Percentiles rank a stretch among this genome's conserved stretches.
phyloP scores from a whole-genome alignment of 2,329 filamentous ascomycete species.

The Neopestalotiopsis sp. region DNA sequence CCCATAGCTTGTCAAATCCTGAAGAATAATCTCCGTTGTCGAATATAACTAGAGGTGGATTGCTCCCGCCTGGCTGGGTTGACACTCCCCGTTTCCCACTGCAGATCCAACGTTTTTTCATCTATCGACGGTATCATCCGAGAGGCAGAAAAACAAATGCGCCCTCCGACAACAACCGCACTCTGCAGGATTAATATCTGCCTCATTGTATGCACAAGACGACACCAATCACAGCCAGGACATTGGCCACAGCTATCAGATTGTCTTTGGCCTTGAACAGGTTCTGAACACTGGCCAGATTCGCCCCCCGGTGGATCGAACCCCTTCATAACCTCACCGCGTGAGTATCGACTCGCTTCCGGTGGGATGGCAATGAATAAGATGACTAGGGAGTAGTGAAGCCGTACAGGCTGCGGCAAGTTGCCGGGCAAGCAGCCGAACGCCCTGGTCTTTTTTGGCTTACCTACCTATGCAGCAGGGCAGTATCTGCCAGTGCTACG shows the following conservation, averaged over 20 bases:
- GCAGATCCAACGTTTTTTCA: background rate
- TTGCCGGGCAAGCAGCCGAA: background rate
- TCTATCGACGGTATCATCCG: background rate
- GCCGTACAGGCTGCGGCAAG: background rate
- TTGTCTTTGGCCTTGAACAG: background rate
- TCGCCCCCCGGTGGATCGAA: background rate
- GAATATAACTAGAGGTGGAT: slow-evolving; percentile 1
- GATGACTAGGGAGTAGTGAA: background rate
- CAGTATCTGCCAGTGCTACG: background rate
- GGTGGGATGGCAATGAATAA: background rate
- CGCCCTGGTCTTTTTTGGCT: background rate
- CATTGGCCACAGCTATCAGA: background rate
- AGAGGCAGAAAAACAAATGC: background rate
- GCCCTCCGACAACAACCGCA: no score
- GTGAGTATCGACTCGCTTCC: background rate
- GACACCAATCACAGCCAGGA: background rate
- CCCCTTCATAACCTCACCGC: background rate
- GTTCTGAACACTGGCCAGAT: background rate
- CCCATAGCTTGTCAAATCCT: background rate
- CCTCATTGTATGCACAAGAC: no score
- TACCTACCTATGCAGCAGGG: no score
- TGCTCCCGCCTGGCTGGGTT: background rate
- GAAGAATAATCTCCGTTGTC: background rate
- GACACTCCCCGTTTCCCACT: background rate
- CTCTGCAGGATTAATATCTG: no score